Evolutionary conservation across 805 yeast genomes (phyloP), one percentile per base, ranked within the genome.

Genomic region (Tetrapisispora taiwanensis): DNA sequence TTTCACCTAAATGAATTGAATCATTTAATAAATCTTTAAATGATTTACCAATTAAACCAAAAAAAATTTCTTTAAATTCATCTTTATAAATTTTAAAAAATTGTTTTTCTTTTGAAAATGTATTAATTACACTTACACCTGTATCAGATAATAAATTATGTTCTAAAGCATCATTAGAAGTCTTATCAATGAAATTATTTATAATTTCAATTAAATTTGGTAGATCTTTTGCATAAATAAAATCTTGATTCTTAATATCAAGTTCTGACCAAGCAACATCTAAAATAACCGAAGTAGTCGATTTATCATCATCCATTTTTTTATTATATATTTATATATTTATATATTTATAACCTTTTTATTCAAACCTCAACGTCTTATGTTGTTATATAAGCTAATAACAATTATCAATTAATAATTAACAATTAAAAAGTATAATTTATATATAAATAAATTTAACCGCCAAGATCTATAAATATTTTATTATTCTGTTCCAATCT

Each of bases 61-160:
- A 52, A 41, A 66, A 65, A 18, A 64, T 45, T 15, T 55, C 49
- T 27, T 52, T 47, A 51, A 65, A 62, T 17, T 65, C 68, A 9
- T 58, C 52, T 45, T 59, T 66, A 42, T 58, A 54, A 0, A 67
- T 52, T 39, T 62, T 60, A 35, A 52, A 51, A 36, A 53, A 52
- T n/a, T 55, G 54, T 24, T 64, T 56, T 7, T 57, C 60, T 17
- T 49, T 54, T 12, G 61, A 52, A 46, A 59, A 66, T n/a, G 59
- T 54, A 15, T 47, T 54, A 10, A 65, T 41, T 9, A 59, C 54
- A 17, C 48, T 47, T 30, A 36, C 39, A 26, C 45, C 45, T 17
- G 56, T 43, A 7, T 55, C 51, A n/a, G 62, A 56, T 3, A 65
- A 44, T 18, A 65, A 35, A 3, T 59, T 24, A 24, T 45, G 41